Conservation (phyloP, 2,329 filamentous ascomycete species). For the Verticillium klebahnii region DNA sequence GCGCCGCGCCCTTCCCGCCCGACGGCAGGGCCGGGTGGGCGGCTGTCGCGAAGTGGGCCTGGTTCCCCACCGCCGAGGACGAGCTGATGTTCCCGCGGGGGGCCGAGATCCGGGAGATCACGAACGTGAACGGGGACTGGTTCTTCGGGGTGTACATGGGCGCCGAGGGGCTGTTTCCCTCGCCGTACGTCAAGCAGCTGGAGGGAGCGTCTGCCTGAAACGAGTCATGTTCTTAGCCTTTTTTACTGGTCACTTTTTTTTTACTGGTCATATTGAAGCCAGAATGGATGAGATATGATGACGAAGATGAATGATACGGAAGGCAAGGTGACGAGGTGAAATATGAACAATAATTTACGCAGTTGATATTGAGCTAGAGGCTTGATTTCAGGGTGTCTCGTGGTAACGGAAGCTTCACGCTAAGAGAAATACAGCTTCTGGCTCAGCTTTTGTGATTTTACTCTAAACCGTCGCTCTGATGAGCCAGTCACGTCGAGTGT, state of each 20-base stretch:
- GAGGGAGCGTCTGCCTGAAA: not conserved
- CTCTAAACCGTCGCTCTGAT: too few species aligned
- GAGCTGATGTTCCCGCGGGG: slow-evolving; percentile 81
- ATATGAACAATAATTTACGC: too few species aligned
- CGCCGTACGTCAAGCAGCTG: slow-evolving; percentile 60
- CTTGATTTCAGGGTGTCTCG: too few species aligned
- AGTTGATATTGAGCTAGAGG: too few species aligned
- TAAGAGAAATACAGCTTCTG: too few species aligned
- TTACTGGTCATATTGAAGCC: not conserved
- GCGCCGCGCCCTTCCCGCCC: slow-evolving; percentile 55
- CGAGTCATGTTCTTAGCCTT: not conserved
- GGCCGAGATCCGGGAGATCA: slow-evolving; percentile 76
- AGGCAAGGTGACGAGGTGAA: too few species aligned
- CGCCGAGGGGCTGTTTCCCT: slow-evolving; percentile 72
- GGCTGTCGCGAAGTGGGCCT: slow-evolving; percentile 67
- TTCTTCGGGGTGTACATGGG: slow-evolving; percentile 84
- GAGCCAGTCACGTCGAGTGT: too few species aligned
- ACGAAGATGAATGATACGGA: not conserved
- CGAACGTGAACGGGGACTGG: slow-evolving; percentile 90
- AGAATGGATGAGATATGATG: not conserved
- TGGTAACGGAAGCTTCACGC: too few species aligned
- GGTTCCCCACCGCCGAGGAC: slow-evolving; percentile 66
- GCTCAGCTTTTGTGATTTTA: too few species aligned
- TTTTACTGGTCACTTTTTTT: too few species aligned
- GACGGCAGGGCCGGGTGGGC: slow-evolving; percentile 67